Base-by-base conservation (phyloP, 2,329 filamentous ascomycete species). In the Colletotrichum musae region DNA sequence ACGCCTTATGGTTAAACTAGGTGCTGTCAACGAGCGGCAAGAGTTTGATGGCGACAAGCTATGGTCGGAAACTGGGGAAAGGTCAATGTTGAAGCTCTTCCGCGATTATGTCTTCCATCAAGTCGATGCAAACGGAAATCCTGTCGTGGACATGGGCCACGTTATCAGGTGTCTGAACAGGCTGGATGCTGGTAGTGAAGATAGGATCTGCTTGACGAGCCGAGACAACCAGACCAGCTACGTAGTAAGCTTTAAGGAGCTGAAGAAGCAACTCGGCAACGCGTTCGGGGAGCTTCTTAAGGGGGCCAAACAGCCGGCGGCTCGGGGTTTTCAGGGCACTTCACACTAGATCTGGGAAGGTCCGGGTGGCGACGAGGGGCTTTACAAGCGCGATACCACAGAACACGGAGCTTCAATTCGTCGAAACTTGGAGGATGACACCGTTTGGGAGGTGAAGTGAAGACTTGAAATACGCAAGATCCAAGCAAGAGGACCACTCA, bases 21-120 rank as follows among this genome's bases (percentile, higher is more conserved):
- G 93, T 70, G 88, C 93, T 67, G 90, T 99, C 77, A 96, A 96
- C 76, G 96, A 99, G 80, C 90, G 96, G 12, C 93, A 92, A 1
- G 95, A 98, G 76, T 92, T 93, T 71, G 93, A 94, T 61, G 90
- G 91, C 48, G 92, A 95, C 70, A 84, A 87, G 0, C 86, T 89
- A 57, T 99, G 96, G 95, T 93, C 94, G 5, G 95, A 98, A 79
- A 96, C 93, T 56, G 95, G 95, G 28, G 94, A 97, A 75, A 90
- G 95, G 32, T 98, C 97, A 79, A 93, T 94, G 77, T 86, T 99
- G 72, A 98, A 97, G 81, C 87, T 99, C 9, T 98, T 98, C 85
- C 90, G 96, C 58, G 96, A 99, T 81, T 98, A 97, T 75, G 94
- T 98, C 48, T 99, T 98, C 82, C 96, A 99, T 79, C 95, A 97